Evolutionary conservation across 352 stramenopile species (phyloP).

Genomic region (Globisporangium irregulare): DNA sequence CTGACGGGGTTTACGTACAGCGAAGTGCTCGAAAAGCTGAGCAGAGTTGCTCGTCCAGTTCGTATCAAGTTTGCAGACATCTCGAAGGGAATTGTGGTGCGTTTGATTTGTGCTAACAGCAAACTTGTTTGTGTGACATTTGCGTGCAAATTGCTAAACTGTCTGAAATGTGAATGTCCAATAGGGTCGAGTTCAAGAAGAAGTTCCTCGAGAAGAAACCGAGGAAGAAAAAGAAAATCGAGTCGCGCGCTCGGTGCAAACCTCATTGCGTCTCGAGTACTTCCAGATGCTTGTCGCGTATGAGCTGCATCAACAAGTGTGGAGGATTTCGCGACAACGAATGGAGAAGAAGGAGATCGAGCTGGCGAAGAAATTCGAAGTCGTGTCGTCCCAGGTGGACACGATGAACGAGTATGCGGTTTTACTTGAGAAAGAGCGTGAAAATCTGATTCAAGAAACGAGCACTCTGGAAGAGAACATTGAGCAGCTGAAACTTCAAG

Average conservation of each 20-base stretch:
- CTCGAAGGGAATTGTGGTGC: conserved; percentile 76
- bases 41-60: conserved; percentile 57
- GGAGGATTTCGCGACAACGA: conserved; percentile 47
- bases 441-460: conserved; percentile 53
- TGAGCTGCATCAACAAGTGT: conserved; percentile 79
- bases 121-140: neutral
- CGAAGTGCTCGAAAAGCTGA: conserved; percentile 76
- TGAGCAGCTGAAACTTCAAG: conserved; percentile 57
- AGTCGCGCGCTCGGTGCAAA: conserved; percentile 53
- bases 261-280: conserved; percentile 67
- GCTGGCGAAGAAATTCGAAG: conserved; percentile 52
- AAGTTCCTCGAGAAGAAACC: conserved; percentile 55
- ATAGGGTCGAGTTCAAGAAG: conserved; percentile 64
- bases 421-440: conserved; percentile 54
- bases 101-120: conserved; percentile 8
- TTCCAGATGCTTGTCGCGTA: conserved; percentile 71
- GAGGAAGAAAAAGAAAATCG: conserved; percentile 69
- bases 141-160: neutral
- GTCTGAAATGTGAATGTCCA: neutral
- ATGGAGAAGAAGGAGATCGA: conserved; percentile 50
- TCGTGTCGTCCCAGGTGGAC: conserved; percentile 49
- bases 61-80: conserved; percentile 85
- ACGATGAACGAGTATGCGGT: conserved; percentile 39
- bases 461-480: conserved; percentile 54
- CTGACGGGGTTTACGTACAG: conserved; percentile 77